Base-by-base conservation (phyloP, 495 filamentous ascomycete genomes). In the Penicillium antarcticum region DNA sequence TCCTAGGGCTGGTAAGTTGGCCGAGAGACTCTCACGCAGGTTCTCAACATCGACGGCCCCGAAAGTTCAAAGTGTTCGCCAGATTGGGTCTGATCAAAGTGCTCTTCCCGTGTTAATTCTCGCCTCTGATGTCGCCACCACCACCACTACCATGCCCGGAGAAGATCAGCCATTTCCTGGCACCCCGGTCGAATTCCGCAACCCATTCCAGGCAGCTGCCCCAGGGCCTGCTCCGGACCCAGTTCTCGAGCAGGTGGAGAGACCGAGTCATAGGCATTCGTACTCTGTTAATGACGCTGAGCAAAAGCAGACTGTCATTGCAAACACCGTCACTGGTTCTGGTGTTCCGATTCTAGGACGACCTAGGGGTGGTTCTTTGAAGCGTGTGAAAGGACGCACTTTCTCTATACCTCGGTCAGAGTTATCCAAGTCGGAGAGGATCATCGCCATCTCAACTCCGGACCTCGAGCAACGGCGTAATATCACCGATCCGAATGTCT, bases 401-500 rank as follows among this genome's bases (percentile, higher is more conserved):
- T 63, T 67, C 34, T 69, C 70, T 12, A 60, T 69, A 11, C 65
- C 66, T 45, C 35, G 60, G 19, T 53, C 62, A 21, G 55, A 63
- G 10, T 21, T 66, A 19, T 35, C 63, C 26, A 63, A 52, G 40
- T 21, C 46, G 49, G 65, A 69, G 55, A 60, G 60, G 13, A 31
- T 24, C 8, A 24, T 49, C 50, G 24, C 55, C 10, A 53, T 56
- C 21, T 53, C 54, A 36, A 52, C 66, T 1, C 56, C 57, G 5
- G 62, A 48, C 39, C 54, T 53, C 11, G 54, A 57, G 34, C 59
- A 48, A 44, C 67, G 70, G 37, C 67, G 74, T 8, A 74, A 77
- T 43, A 67, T 75, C 38, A 75, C 74, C 18, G 70, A 74, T 44
- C 71, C 74, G 11, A 66, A 48, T 48, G 54, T 70, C n/a, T 72